Conservation (phyloP, 1,139 yeast species). For the Zygosaccharomyces sapae region DNA sequence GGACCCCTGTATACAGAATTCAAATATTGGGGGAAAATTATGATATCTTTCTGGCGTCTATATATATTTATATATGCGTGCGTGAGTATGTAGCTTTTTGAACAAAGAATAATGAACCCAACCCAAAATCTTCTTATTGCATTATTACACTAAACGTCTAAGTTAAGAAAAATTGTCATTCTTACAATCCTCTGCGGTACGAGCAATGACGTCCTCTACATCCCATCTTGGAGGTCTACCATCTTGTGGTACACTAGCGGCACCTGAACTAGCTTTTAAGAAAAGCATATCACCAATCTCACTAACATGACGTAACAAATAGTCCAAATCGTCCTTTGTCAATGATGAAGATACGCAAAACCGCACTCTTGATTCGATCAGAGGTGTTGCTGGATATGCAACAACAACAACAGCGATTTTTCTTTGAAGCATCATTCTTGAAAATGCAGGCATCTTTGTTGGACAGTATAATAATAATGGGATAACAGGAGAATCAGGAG, state of each 20-base stretch:
- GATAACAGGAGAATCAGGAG: conserved; percentile 94
- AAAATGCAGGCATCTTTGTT: conserved; percentile 88
- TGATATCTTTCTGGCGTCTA: neutral
- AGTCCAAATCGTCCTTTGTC: conserved; percentile 90
- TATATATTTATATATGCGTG: neutral
- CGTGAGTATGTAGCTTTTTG: neutral
- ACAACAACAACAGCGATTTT: conserved; percentile 93
- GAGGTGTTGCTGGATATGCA: conserved; percentile 96
- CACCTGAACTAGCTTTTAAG: conserved; percentile 74
- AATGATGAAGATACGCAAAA: conserved; percentile 89
- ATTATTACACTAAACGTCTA: conserved; percentile 1
- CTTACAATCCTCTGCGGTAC: conserved; percentile 69
- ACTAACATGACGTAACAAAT: conserved; percentile 63
- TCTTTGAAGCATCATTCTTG: conserved; percentile 71
- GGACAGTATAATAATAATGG: conserved; percentile 87
- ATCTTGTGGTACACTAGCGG: conserved; percentile 59
- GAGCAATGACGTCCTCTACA: conserved; percentile 68
- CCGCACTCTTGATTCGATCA: conserved; percentile 84
- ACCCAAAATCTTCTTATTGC: neutral
- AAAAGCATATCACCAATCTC: conserved; percentile 75
- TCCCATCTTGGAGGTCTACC: conserved; percentile 71
- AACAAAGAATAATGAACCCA: neutral
- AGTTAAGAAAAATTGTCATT: conserved; percentile 40
- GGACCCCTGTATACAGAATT: neutral
- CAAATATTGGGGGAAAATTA: neutral